A percentile compares a stretch with the other conserved stretches of the same genome.
Evolutionary conservation across 352 stramenopile genomes (phyloP).

Genomic region (Phytopythium delawarense): DNA sequence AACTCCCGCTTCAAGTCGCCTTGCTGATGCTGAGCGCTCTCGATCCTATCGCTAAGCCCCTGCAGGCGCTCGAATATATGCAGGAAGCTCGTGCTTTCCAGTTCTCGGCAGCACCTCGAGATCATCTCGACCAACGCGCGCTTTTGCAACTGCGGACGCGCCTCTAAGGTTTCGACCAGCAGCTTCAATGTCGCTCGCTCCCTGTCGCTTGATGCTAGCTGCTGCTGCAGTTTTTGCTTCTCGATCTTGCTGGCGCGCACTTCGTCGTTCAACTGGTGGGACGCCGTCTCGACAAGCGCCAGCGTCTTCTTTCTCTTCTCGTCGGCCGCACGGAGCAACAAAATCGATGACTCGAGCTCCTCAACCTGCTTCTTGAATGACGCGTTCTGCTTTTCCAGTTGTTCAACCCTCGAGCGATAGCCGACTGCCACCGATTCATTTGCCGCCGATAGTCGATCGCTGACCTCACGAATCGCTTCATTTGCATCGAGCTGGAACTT

Average conservation of each 20-base stretch:
- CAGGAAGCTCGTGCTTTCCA: slow-evolving; percentile 6
- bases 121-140: slow-evolving; percentile 42
- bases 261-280: not conserved
- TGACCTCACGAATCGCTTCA: not conserved
- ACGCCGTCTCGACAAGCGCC: slow-evolving; percentile 1
- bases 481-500: not conserved
- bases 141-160: slow-evolving; percentile 31
- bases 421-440: not conserved
- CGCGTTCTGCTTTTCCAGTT: slow-evolving; percentile 11
- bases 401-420: not conserved
- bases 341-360: slow-evolving; percentile 8
- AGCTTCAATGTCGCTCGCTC: slow-evolving; percentile 10
- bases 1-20: not conserved
- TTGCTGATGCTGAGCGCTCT: not conserved
- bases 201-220: slow-evolving; percentile 1
- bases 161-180: slow-evolving; percentile 42
- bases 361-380: slow-evolving; percentile 7
- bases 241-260: slow-evolving; percentile 10
- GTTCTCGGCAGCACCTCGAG: slow-evolving; percentile 22
- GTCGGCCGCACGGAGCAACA: slow-evolving; percentile 9
- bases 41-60: not conserved
- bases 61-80: not conserved
- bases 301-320: slow-evolving; percentile 17
- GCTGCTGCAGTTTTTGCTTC: slow-evolving; percentile 14
- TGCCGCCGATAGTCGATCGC: not conserved